phyloP scores from a whole-genome alignment of 192 early-diverging fungal species.

The Chytriomyces confervae region DNA sequence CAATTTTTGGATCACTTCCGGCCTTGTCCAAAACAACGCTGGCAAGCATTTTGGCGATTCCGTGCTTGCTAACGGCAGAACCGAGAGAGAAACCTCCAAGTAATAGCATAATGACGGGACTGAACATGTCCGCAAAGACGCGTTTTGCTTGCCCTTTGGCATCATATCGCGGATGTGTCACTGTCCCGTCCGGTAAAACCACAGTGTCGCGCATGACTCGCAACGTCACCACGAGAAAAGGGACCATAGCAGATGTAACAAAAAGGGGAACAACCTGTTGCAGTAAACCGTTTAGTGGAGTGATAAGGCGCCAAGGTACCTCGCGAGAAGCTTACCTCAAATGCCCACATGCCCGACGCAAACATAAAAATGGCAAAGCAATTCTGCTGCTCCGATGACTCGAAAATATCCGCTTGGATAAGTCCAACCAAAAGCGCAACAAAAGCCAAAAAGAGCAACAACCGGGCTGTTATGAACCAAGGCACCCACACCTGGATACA shows the following conservation, averaged over 20 bases:
- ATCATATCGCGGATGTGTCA: constrained; percentile 58
- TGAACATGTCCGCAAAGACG: constrained; percentile 94
- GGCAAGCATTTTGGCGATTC: constrained; percentile 90
- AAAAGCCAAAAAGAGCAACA: constrained; percentile 44
- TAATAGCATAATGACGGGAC: constrained; percentile 93
- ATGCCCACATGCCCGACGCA: constrained; percentile 91
- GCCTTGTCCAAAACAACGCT: constrained; percentile 87
- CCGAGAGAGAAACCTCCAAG: constrained; percentile 95
- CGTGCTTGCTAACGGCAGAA: constrained; percentile 92
- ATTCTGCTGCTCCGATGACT: constrained; percentile 75
- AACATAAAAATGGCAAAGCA: constrained; percentile 93
- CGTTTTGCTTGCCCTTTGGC: constrained; percentile 81
- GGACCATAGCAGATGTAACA: constrained; percentile 88
- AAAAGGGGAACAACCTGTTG: constrained; percentile 84
- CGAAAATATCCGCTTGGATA: constrained; percentile 68
- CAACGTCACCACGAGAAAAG: constrained; percentile 81
- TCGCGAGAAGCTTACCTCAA: constrained; percentile 65
- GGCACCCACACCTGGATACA: constrained; percentile 8
- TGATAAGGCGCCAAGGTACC: not conserved
- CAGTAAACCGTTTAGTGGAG: not conserved
- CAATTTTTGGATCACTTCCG: constrained; percentile 81
- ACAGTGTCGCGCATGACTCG: constrained; percentile 78
- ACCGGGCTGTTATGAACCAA: constrained; percentile 10
- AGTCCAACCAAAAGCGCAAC: constrained; percentile 65
- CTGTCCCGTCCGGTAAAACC: constrained; percentile 40